Conservation (phyloP, 345 rosid genomes). For the Eucalyptus pauciflora region DNA sequence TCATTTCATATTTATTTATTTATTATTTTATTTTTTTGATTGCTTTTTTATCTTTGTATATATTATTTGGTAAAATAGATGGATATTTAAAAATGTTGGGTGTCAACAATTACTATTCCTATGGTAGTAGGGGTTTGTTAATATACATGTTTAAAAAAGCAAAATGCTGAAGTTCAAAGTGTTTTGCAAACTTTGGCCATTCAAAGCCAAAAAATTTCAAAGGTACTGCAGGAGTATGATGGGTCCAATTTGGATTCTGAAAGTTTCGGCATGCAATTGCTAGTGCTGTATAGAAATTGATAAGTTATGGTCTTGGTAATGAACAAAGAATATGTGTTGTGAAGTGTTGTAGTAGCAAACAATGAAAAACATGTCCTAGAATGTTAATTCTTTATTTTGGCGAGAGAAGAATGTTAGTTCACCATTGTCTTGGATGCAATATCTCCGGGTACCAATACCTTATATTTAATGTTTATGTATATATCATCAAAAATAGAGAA, state of each 20-base stretch:
- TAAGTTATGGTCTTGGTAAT: not conserved
- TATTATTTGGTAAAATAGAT: no score
- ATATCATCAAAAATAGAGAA: not conserved
- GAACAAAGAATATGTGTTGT: not conserved
- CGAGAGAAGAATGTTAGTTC: no score
- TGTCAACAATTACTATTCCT: not conserved
- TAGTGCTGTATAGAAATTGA: fast-evolving
- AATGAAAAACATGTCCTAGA: not conserved
- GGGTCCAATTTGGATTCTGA: not conserved
- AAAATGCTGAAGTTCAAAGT: no score
- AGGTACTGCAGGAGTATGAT: not conserved
- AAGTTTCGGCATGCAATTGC: not conserved
- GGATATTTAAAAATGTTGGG: no score
- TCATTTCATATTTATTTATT: no score
- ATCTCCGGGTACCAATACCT: not conserved
- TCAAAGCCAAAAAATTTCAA: not conserved
- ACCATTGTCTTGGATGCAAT: not conserved
- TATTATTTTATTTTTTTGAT: fast-evolving
- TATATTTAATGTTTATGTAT: not conserved
- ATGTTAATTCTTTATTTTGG: not conserved
- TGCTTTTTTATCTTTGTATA: no score
- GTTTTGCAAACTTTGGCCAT: not conserved
- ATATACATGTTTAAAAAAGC: not conserved
- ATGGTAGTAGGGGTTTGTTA: not conserved
- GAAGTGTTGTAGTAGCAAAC: not conserved